Evolutionary conservation across 495 filamentous ascomycete genomes (phyloP), one percentile per base, ranked within the genome.

Genomic region (Aspergillus olivimuriae): DNA sequence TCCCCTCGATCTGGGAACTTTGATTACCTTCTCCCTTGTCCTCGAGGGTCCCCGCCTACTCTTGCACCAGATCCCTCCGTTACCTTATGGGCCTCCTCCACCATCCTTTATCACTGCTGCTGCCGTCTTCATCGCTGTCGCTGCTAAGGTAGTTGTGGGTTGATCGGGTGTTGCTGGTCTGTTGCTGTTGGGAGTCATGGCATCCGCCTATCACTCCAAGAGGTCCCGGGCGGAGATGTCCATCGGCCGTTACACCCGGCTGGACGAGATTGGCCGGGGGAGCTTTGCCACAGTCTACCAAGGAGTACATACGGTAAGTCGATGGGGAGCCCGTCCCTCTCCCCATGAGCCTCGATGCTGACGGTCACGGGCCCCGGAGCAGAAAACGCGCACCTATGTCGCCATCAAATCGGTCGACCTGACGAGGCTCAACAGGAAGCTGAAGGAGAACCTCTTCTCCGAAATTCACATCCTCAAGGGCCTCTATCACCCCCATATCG

Each of bases 351-450:
- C 35, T n/a, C 15, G n/a, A 55, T 54, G 65, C 79, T 81, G 58
- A 81, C 59, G 36, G 37, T 4, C 23, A n/a, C n/a, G n/a, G n/a
- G n/a, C n/a, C n/a, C 30, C 48, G 48, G 26, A 4, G 15, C 57
- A 78, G 72, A 74, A 73, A 60, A 61, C 83, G 64, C 59, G 78
- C 63, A 66, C 80, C 72, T 63, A 70, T 79, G 94, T 95, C 17
- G 92, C 92, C 40, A 87, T 98, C 76, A 98, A 98, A 63, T 94
- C 89, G 17, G 92, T 98, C 58, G 85, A 94, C 55, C 75, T 92
- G 26, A 74, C 71, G 39, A 92, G 91, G 56, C 74, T 98, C 23
- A 95, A 92, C 71, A 86, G 83, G 71, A 96, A 95, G 73, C 75
- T 98, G 34, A 94, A 90, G 65, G 88, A 95, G 10, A 97, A 96